Base-by-base conservation (phyloP, 257 asterid species). In the Scutellaria barbata region DNA sequence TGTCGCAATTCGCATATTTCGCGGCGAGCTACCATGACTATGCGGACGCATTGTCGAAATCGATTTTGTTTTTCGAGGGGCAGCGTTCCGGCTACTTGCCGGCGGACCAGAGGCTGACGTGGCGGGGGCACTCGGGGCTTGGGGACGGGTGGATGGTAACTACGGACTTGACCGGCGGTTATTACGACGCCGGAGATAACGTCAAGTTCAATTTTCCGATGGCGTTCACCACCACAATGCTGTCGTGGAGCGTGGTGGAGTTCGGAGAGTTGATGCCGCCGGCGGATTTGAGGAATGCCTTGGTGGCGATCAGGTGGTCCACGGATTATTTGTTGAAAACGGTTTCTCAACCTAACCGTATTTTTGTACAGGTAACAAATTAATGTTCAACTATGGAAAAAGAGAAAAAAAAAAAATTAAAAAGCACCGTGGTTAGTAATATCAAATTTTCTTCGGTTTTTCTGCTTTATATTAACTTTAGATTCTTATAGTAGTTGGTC, bases 171-270 rank as follows among this genome's bases (percentile, higher is more conserved):
- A 88, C 97, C 58, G 99, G 98, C 9, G 99, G 99, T 0, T 95
- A 95, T 56, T 92, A 92, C 63, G 99, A 95, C 74, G 98, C 99
- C 74, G 99, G 99, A 0, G 99, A 95, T 47, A 95, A 95, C 58
- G 84, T 95, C 1, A 95, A 95, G 85, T 95, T 92, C 63, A 80
- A 81, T 58, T 95, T 95, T 50, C 99, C 99, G 60, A 95, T 95
- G 99, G 97, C 99, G 6, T 95, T 92, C 84, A 92, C 98, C 63
- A 83, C 97, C 74, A 95, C 99, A 35, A 84, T 95, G 92, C 82
- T 95, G 81, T 81, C 99, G 11, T 95, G 99, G 99, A 87, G 99
- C 69, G 97, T 92, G 25, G 70, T 87, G 35, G 99, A 95, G 78
- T 95, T 92, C 66, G 95, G 97, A 0, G 80, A 80, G 3, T 42